These are phyloP conservation scores for Beta vulgaris DNA, from an alignment of 148 eudicot species.

Conservation along the genomic window DNA sequence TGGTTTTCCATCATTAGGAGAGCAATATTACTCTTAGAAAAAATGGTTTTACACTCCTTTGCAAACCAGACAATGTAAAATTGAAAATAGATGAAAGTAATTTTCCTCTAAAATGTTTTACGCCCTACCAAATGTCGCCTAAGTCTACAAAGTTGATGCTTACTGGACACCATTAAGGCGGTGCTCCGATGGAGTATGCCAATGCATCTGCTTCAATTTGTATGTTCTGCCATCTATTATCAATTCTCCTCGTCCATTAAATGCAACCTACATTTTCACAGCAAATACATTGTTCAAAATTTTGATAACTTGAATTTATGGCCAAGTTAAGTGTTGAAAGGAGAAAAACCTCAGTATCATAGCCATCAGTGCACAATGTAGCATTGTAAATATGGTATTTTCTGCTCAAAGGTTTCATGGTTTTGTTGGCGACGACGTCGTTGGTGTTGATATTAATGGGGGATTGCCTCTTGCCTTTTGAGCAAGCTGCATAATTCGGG, in stretches of 20 bases:
- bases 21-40: no score
- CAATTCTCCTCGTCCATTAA: conserved; percentile 32
- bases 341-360: conserved; percentile 40
- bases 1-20: no score
- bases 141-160: no score
- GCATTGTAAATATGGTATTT: conserved; percentile 41
- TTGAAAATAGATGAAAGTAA: no score
- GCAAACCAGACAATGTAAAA: no score
- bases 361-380: conserved; percentile 51
- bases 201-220: conserved; percentile 56
- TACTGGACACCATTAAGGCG: conserved; percentile 58
- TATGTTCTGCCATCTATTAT: conserved; percentile 48
- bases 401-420: conserved; percentile 42
- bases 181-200: conserved; percentile 95
- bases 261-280: conserved; percentile 11
- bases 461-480: conserved; percentile 63
- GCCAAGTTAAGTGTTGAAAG: background rate
- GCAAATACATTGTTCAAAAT: background rate
- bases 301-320: background rate
- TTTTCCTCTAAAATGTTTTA: no score
- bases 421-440: conserved; percentile 27
- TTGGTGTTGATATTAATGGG: conserved; percentile 55
- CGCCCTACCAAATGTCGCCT: no score
- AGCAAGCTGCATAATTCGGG: conserved; percentile 37
- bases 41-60: no score